A percentile compares a stretch with the other conserved stretches of the same genome.
These are phyloP conservation scores for Podospora conica DNA, from an alignment of 495 filamentous ascomycete genomes.

Conservation along the genomic window DNA sequence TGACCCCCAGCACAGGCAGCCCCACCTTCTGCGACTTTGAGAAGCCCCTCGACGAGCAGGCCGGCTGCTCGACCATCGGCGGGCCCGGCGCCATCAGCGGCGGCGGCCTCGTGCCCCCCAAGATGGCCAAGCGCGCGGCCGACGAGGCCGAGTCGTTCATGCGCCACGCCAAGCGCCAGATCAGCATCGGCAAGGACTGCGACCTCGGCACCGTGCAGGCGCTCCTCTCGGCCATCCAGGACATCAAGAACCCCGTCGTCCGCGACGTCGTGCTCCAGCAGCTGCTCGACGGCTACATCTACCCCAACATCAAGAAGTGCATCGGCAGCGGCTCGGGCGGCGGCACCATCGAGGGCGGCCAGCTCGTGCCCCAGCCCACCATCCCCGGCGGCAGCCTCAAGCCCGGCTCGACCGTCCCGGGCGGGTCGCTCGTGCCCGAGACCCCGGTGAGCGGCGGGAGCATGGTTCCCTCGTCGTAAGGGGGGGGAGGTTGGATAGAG, in stretches of 20 bases:
- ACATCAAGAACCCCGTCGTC: neutral
- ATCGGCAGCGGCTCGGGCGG: conserved; percentile 13
- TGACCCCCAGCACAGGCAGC: neutral
- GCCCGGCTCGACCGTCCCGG: conserved; percentile 29
- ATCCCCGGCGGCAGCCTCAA: conserved; percentile 25
- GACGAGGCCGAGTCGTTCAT: neutral
- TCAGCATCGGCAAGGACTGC: neutral
- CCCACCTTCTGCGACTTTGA: neutral
- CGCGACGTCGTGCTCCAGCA: neutral
- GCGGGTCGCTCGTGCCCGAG: conserved; percentile 20
- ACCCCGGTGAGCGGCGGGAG: conserved; percentile 12
- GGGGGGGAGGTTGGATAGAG: conserved; percentile 1
- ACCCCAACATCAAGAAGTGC: conserved; percentile 6
- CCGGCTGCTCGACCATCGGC: conserved; percentile 8
- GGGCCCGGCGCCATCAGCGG: conserved; percentile 11
- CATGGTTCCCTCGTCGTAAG: conserved; percentile 18
- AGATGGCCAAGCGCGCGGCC: conserved; percentile 16
- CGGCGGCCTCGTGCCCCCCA: conserved; percentile 17
- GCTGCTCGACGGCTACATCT: neutral
- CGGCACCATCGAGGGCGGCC: conserved; percentile 22
- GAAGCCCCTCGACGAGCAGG: conserved; percentile 13
- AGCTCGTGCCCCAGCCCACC: conserved; percentile 20
- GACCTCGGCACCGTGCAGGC: conserved; percentile 9
- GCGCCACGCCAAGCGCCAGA: neutral
- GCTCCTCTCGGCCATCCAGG: neutral